phyloP scores from a whole-genome alignment of 441 rosid species.

The Macaranga tanarius region DNA sequence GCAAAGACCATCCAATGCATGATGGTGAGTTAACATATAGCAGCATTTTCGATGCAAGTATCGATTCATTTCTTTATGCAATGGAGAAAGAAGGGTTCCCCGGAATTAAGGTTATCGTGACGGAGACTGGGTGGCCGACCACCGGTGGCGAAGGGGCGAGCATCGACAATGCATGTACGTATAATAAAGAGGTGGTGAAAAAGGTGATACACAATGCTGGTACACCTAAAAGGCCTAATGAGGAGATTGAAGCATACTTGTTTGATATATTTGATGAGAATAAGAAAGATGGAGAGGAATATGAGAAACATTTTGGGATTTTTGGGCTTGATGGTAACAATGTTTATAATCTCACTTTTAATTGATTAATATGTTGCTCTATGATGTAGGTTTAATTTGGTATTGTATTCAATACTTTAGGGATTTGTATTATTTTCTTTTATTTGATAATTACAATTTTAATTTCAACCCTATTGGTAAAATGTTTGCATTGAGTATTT shows the following conservation, averaged over 20 bases:
- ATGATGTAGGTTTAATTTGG: not conserved
- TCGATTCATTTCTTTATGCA: constrained; percentile 41
- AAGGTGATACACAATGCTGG: constrained; percentile 28
- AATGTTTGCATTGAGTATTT: too few relatives aligned
- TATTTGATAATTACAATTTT: too few relatives aligned
- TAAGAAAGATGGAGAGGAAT: constrained; percentile 34
- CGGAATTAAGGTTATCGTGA: constrained; percentile 33
- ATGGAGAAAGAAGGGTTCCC: constrained; percentile 42
- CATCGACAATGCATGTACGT: constrained; percentile 30
- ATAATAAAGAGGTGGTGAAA: constrained; percentile 37
- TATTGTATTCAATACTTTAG: too few relatives aligned
- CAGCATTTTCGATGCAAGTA: constrained; percentile 41
- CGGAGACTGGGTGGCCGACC: constrained; percentile 68
- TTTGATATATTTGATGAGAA: constrained; percentile 48
- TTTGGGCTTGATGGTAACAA: constrained; percentile 38
- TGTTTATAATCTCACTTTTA: constrained; percentile 33
- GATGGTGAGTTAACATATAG: constrained; percentile 32
- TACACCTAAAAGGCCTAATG: constrained; percentile 47
- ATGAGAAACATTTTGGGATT: constrained; percentile 48
- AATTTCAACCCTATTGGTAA: too few relatives aligned
- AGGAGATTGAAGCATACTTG: constrained; percentile 36
- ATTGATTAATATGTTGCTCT: not conserved
- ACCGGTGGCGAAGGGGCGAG: constrained; percentile 40
- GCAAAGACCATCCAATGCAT: constrained; percentile 6
- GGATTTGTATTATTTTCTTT: too few relatives aligned